Percentiles rank a stretch among this genome's conserved stretches.
Evolutionary conservation across 768 basidiomycete species (phyloP).

Genomic region (Albatrellus ellisii): DNA sequence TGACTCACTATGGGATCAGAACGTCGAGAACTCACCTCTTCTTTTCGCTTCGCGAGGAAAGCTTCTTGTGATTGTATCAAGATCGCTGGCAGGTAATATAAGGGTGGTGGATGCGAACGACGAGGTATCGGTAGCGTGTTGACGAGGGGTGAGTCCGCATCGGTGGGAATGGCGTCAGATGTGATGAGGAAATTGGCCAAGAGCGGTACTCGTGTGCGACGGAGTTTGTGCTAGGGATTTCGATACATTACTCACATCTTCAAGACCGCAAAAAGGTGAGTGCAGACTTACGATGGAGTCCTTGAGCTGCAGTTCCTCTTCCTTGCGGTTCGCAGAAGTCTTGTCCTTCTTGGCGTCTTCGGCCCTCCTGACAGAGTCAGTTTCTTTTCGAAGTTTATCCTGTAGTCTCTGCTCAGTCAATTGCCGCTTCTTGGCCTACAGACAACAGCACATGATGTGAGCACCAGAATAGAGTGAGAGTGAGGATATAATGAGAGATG

Average conservation of each 20-base stretch:
- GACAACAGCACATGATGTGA: neutral
- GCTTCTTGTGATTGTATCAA: slow-evolving; percentile 58
- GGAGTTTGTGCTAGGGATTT: slow-evolving; percentile 59
- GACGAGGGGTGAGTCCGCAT: slow-evolving; percentile 24
- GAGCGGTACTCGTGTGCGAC: slow-evolving; percentile 55
- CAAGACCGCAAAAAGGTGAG: neutral
- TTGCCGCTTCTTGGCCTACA: slow-evolving; percentile 72
- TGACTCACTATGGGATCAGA: no score
- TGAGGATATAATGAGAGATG: no score
- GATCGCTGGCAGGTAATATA: slow-evolving; percentile 65
- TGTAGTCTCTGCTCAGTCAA: slow-evolving; percentile 77
- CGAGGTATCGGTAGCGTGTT: slow-evolving; percentile 34
- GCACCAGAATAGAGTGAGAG: neutral
- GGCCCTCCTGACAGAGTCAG: slow-evolving; percentile 72
- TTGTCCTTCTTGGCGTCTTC: slow-evolving; percentile 84
- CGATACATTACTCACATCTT: no score
- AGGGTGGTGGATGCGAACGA: slow-evolving; percentile 61
- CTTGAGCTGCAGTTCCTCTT: slow-evolving; percentile 71
- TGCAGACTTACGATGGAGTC: slow-evolving; percentile 57
- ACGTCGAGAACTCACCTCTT: slow-evolving; percentile 31
- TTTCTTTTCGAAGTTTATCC: slow-evolving; percentile 73
- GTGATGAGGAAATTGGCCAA: slow-evolving; percentile 67
- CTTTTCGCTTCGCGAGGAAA: slow-evolving; percentile 48
- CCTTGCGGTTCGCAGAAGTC: slow-evolving; percentile 58
- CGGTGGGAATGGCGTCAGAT: slow-evolving; percentile 45